These are phyloP conservation scores for Candida freyschussii DNA, from an alignment of 1,139 yeast species.

Conservation along the genomic window DNA sequence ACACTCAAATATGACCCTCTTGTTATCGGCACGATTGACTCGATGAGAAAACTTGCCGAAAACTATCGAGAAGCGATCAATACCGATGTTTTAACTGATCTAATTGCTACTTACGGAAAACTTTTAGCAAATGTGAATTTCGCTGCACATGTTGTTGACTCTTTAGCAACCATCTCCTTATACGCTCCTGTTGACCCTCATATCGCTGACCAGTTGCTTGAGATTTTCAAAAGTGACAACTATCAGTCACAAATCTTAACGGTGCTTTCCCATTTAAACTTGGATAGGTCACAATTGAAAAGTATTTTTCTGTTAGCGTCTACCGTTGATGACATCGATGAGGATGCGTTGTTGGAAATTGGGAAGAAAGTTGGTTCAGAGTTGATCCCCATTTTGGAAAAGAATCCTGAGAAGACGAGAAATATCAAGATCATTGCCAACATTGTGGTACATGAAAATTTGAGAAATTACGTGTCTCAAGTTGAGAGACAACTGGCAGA, in stretches of 20 bases:
- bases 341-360: constrained; percentile 25
- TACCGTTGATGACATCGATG: constrained; percentile 22
- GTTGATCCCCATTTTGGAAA: constrained; percentile 22
- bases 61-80: constrained; percentile 15
- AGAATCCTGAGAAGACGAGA: constrained; percentile 23
- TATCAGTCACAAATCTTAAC: constrained; percentile 22
- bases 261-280: constrained; percentile 20
- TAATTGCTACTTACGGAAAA: constrained; percentile 15
- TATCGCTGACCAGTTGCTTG: constrained; percentile 16
- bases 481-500: constrained; percentile 32
- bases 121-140: constrained; percentile 14
- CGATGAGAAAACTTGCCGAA: constrained; percentile 28
- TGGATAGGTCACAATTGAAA: constrained; percentile 15
- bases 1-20: constrained; percentile 37
- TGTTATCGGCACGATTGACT: constrained; percentile 32
- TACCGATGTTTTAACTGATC: constrained; percentile 10
- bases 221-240: constrained; percentile 14
- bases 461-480: constrained; percentile 30
- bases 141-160: constrained; percentile 19
- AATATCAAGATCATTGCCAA: constrained; percentile 38
- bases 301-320: constrained; percentile 19
- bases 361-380: constrained; percentile 23
- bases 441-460: constrained; percentile 33
- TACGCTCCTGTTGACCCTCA: constrained; percentile 17
- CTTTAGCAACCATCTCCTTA: constrained; percentile 18